These are phyloP conservation scores for Wickerhamomyces sp. DNA, from an alignment of 1,139 yeast species.

Conservation along the genomic window DNA sequence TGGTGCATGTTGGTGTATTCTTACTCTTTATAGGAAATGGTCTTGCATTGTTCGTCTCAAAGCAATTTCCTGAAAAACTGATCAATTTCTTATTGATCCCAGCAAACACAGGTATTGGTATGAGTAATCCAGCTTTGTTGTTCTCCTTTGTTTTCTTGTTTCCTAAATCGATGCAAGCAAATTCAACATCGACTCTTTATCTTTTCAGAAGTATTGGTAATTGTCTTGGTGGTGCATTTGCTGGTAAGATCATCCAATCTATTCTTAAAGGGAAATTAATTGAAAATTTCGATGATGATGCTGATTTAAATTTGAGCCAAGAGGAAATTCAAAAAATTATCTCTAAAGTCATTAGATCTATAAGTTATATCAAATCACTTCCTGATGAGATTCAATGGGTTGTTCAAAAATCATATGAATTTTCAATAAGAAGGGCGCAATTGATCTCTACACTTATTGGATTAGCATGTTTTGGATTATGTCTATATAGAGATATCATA, in stretches of 20 bases:
- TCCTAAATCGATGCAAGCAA: conserved; percentile 29
- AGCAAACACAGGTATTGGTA: conserved; percentile 39
- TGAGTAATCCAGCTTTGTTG: conserved; percentile 35
- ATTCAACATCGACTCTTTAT: conserved; percentile 37
- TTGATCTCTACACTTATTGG: conserved; percentile 6
- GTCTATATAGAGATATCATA: conserved; percentile 3
- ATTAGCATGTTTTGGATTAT: conserved; percentile 5
- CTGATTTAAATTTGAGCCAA: conserved; percentile 2
- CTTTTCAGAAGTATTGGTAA: conserved; percentile 37
- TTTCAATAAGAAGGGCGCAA: conserved; percentile 13
- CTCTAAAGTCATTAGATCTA: conserved; percentile 7
- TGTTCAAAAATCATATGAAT: conserved; percentile 9
- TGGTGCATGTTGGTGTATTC: conserved; percentile 30
- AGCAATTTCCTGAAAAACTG: conserved; percentile 24
- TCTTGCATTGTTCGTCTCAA: conserved; percentile 27
- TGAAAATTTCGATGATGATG: conserved; percentile 7
- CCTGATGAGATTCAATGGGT: conserved; percentile 3
- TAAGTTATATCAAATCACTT: conserved; percentile 9
- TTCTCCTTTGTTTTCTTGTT: conserved; percentile 36
- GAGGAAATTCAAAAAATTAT: conserved; percentile 7
- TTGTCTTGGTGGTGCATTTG: conserved; percentile 38
- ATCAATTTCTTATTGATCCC: conserved; percentile 30
- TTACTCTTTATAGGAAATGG: conserved; percentile 34
- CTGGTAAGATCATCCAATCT: conserved; percentile 29
- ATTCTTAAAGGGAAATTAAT: conserved; percentile 8